phyloP scores from a whole-genome alignment of 139 green algal genomes.

The Picochlorum sp. region DNA sequence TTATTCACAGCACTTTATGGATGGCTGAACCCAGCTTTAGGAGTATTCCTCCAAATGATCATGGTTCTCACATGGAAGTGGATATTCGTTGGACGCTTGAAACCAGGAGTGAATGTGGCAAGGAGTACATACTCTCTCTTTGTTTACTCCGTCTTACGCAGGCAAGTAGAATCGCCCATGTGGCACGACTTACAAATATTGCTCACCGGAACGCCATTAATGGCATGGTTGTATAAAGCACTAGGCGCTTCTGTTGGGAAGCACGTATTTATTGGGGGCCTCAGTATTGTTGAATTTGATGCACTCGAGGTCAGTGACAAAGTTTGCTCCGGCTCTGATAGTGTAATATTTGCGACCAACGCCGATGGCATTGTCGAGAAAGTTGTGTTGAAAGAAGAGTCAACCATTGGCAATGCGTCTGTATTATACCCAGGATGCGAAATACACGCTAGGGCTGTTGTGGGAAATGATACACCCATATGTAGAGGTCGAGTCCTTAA shows the following conservation, averaged over 20 bases:
- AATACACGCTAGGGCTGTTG: not conserved
- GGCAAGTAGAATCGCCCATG: too few species aligned
- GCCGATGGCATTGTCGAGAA: not conserved
- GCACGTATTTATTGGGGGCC: conserved; percentile 15
- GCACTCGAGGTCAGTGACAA: conserved; percentile 7
- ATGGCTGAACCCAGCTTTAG: too few species aligned
- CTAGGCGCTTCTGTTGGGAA: conserved; percentile 25
- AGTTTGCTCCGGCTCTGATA: not conserved
- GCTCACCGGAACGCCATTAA: not conserved
- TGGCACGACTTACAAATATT: conserved; percentile 1
- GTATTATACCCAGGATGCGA: conserved; percentile 2
- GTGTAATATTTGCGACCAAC: conserved; percentile 6
- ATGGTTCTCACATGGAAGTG: conserved; percentile 10
- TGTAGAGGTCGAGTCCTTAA: conserved; percentile 1
- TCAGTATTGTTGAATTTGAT: conserved; percentile 12
- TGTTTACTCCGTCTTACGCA: too few species aligned
- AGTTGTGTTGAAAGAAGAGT: not conserved
- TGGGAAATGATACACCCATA: conserved; percentile 4
- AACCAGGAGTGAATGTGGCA: not conserved
- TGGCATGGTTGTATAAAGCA: conserved; percentile 7
- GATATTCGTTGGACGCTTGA: conserved; percentile 4
- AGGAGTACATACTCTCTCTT: not conserved
- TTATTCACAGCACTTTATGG: too few species aligned
- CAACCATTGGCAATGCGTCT: conserved; percentile 3
- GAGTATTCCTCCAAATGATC: too few species aligned